A percentile compares a stretch with the other conserved stretches of the same genome.
These are phyloP conservation scores for Yamadazyma spencermartinsiae DNA, from an alignment of 1,139 yeast genomes.

Conservation along the genomic window DNA sequence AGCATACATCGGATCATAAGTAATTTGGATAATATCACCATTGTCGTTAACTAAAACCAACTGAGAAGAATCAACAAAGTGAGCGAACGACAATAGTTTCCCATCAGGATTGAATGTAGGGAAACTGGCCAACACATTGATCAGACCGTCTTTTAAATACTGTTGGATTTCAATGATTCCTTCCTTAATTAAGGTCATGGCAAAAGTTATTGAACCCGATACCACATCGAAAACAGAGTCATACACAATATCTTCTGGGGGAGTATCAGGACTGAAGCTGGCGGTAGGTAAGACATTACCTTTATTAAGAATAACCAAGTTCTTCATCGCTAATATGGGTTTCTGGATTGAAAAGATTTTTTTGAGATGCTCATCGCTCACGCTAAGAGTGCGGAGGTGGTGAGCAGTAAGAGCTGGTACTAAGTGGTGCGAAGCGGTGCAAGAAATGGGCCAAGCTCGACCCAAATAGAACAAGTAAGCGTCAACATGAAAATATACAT, in stretches of 20 bases:
- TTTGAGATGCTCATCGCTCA: constrained; percentile 1
- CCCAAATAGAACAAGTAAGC: too few species aligned
- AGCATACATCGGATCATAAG: constrained; percentile 52
- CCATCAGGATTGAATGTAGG: constrained; percentile 31
- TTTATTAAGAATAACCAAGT: constrained; percentile 56
- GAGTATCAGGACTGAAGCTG: constrained; percentile 60
- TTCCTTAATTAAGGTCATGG: constrained; percentile 60
- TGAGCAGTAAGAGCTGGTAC: not conserved
- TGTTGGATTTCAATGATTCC: constrained; percentile 53
- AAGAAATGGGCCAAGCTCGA: too few species aligned
- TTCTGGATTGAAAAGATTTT: not conserved
- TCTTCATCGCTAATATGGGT: constrained; percentile 46
- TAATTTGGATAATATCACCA: constrained; percentile 71
- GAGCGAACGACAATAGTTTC: constrained; percentile 50
- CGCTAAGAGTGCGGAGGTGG: not conserved
- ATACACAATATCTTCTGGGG: constrained; percentile 59
- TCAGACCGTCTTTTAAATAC: constrained; percentile 58
- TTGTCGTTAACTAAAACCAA: constrained; percentile 60
- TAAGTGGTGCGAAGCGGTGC: not conserved
- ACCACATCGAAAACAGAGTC: constrained; percentile 80
- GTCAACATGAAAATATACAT: too few species aligned
- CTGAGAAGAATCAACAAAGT: constrained; percentile 65
- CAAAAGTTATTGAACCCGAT: constrained; percentile 70
- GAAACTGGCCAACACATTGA: constrained; percentile 56
- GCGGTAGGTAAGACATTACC: constrained; percentile 53